These are phyloP conservation scores for Myriosclerotinia duriaeana DNA, from an alignment of 2,329 filamentous ascomycete species.

Conservation along the genomic window DNA sequence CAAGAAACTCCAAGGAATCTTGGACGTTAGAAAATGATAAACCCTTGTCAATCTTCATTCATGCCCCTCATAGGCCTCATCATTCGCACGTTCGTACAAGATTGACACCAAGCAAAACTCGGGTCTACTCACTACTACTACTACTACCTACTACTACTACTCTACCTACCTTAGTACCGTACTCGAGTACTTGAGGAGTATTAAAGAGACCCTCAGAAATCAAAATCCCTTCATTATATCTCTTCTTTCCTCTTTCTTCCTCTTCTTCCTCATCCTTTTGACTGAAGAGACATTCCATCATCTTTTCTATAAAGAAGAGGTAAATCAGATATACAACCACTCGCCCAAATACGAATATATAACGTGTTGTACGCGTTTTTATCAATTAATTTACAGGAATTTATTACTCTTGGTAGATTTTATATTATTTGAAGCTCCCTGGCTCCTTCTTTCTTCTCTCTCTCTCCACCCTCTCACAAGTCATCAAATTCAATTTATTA, in stretches of 20 bases:
- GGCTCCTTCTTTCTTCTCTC: neutral
- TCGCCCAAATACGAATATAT: too few species aligned
- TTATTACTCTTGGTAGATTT: too few species aligned
- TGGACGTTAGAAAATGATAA: constrained; percentile 3
- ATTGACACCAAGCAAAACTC: constrained; percentile 4
- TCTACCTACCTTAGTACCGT: too few species aligned
- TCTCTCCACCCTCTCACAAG: neutral
- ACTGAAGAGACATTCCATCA: neutral
- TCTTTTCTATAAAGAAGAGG: neutral
- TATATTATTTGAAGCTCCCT: neutral
- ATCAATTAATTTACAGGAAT: too few species aligned
- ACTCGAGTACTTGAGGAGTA: neutral
- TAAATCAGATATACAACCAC: neutral
- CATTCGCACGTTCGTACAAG: constrained; percentile 5
- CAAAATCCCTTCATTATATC: neutral
- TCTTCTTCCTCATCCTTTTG: neutral
- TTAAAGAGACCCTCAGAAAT: constrained; percentile 7
- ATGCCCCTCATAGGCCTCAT: constrained; percentile 4
- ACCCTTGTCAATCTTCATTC: neutral
- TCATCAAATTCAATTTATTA: neutral
- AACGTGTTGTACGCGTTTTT: too few species aligned
- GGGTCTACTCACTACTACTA: constrained; percentile 10
- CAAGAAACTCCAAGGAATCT: constrained; percentile 5
- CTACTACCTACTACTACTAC: too few species aligned
- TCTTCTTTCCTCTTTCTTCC: neutral